Conservation (phyloP, 2,329 filamentous ascomycete genomes). For the Calonectria leucothoes region DNA sequence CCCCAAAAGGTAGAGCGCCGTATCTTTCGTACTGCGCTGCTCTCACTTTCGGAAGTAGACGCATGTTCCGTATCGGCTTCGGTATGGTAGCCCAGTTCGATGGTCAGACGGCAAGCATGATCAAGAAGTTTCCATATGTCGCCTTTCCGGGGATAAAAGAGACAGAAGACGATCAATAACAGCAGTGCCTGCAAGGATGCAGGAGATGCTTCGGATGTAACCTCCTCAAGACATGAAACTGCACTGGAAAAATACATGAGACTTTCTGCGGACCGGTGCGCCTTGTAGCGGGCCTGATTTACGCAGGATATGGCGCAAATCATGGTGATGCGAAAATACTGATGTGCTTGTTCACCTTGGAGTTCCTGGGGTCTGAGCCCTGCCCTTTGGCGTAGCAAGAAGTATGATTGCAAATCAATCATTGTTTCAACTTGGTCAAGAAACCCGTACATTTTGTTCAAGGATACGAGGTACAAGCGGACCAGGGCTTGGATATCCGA, state of each 20-base stretch:
- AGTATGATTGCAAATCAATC: neutral
- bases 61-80: neutral
- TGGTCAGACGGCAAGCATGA: neutral
- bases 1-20: neutral
- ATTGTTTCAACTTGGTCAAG: slow-evolving; percentile 26
- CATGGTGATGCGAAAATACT: slow-evolving; percentile 17
- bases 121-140: neutral
- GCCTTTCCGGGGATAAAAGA: neutral
- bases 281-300: slow-evolving; percentile 4
- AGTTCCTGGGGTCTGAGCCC: neutral
- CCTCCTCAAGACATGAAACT: neutral
- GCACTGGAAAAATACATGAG: neutral
- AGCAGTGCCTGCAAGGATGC: neutral
- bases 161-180: neutral
- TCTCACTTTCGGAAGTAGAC: neutral
- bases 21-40: neutral
- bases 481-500: neutral
- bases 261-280: neutral
- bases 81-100: neutral
- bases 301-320: slow-evolving; percentile 19
- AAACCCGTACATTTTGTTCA: slow-evolving; percentile 28
- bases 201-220: neutral
- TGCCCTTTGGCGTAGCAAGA: neutral
- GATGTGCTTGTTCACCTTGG: slow-evolving; percentile 1
- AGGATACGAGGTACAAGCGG: neutral